These are phyloP conservation scores for Chlamydomonas incerta DNA, from an alignment of 139 green algal genomes.

Conservation along the genomic window DNA sequence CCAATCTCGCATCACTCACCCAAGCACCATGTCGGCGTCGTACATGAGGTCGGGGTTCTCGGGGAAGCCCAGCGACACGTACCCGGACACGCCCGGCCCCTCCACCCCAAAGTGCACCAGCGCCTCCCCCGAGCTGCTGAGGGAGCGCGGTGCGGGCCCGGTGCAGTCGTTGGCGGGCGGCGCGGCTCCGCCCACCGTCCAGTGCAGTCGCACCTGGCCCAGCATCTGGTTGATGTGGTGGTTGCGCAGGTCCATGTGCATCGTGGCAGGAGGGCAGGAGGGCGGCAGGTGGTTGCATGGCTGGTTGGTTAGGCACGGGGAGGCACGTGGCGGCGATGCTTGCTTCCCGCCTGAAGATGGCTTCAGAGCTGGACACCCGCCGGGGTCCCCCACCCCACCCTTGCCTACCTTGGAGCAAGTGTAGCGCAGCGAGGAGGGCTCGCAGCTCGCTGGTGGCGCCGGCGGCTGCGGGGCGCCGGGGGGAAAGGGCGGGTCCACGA, in stretches of 20 bases:
- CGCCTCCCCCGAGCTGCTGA: neutral
- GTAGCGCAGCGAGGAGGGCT: neutral
- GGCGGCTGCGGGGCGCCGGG: neutral
- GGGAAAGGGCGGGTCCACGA: neutral
- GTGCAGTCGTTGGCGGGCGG: slow-evolving; percentile 13
- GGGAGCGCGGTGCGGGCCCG: too few relatives aligned
- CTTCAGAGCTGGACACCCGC: too few relatives aligned
- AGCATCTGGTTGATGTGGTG: too few relatives aligned
- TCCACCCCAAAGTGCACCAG: slow-evolving; percentile 31
- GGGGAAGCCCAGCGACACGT: slow-evolving; percentile 36
- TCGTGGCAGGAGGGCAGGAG: too few relatives aligned
- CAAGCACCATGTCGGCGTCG: slow-evolving; percentile 30
- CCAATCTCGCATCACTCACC: slow-evolving; percentile 11
- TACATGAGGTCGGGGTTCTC: slow-evolving; percentile 13
- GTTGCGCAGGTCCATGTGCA: too few relatives aligned
- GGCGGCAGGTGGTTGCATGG: too few relatives aligned
- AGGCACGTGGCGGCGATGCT: too few relatives aligned
- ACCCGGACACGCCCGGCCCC: neutral
- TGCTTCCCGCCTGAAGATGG: too few relatives aligned
- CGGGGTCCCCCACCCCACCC: too few relatives aligned
- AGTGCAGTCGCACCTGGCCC: slow-evolving; percentile 8
- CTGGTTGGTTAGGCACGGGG: too few relatives aligned
- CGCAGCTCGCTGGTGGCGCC: neutral
- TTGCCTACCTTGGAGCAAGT: neutral
- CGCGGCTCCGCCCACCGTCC: slow-evolving; percentile 6